These are phyloP conservation scores for Paramecium biaurelia DNA, from an alignment of 73 alveolate genomes.

Conservation along the genomic window DNA sequence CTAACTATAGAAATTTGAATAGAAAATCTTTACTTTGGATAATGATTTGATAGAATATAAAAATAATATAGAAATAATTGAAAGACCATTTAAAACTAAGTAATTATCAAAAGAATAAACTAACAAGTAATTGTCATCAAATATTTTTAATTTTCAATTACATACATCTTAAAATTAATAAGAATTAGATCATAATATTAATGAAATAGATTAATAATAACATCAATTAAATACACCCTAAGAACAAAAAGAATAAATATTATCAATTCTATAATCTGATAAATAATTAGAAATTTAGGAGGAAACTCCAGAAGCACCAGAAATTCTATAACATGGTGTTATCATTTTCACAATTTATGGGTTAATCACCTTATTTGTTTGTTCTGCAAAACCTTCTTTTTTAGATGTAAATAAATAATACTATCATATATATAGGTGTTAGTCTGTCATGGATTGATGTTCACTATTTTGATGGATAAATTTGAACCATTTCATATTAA, in stretches of 20 bases:
- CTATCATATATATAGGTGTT: background rate
- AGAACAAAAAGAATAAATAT: background rate
- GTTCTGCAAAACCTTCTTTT: constrained; percentile 51
- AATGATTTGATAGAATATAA: constrained; percentile 12
- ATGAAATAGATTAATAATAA: constrained; percentile 16
- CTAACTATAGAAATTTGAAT: constrained; percentile 1
- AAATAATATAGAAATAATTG: background rate
- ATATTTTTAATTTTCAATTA: background rate
- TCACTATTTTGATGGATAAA: background rate
- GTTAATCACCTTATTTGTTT: background rate
- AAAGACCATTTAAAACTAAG: background rate
- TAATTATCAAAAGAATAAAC: background rate
- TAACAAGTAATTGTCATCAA: background rate
- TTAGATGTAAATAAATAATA: background rate
- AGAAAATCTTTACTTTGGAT: background rate
- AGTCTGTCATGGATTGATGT: constrained; percentile 33
- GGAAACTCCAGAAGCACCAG: background rate
- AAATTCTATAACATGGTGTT: background rate
- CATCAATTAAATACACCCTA: background rate
- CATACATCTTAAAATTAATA: background rate
- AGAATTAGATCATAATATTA: background rate
- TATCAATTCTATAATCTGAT: background rate
- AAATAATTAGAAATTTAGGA: background rate
- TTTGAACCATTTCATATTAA: constrained; percentile 24
- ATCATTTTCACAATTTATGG: constrained; percentile 21